Conservation (phyloP, 2,329 filamentous ascomycete species). For the Grosmannia penicillata region DNA sequence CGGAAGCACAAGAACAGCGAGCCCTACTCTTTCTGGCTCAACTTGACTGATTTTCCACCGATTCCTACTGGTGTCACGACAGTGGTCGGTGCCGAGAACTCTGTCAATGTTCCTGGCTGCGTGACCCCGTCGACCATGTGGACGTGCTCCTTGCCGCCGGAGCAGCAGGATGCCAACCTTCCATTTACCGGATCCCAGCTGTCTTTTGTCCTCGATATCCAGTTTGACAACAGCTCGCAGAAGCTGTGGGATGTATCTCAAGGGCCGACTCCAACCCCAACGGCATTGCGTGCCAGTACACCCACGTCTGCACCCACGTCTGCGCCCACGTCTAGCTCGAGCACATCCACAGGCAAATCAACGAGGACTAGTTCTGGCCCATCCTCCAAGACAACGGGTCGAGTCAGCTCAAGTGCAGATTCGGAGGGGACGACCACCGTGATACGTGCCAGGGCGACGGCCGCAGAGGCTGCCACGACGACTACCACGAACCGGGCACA, state of each 20-base stretch:
- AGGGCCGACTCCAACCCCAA: conserved; percentile 14
- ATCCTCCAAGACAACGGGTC: background rate
- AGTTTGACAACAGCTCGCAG: conserved; percentile 48
- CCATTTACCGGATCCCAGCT: conserved; percentile 56
- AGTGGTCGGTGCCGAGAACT: conserved; percentile 57
- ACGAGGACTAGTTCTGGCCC: background rate
- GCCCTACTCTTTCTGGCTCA: conserved; percentile 52
- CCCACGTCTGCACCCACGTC: background rate
- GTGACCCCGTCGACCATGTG: conserved; percentile 60
- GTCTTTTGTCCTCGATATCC: conserved; percentile 66
- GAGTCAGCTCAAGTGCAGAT: too few species aligned
- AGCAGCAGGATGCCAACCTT: conserved; percentile 48
- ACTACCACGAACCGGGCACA: background rate
- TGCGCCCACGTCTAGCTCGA: background rate
- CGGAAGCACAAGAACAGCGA: conserved; percentile 12
- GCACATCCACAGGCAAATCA: background rate
- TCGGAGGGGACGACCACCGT: too few species aligned
- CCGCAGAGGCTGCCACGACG: background rate
- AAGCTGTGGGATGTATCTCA: conserved; percentile 34
- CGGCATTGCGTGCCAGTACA: background rate
- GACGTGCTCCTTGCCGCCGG: conserved; percentile 76
- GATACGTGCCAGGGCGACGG: too few species aligned
- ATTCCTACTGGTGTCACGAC: conserved; percentile 76
- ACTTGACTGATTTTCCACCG: conserved; percentile 72
- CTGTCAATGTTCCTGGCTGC: conserved; percentile 50